Base-by-base conservation (phyloP, 2,329 filamentous ascomycete genomes). In the Alternaria consortialis region DNA sequence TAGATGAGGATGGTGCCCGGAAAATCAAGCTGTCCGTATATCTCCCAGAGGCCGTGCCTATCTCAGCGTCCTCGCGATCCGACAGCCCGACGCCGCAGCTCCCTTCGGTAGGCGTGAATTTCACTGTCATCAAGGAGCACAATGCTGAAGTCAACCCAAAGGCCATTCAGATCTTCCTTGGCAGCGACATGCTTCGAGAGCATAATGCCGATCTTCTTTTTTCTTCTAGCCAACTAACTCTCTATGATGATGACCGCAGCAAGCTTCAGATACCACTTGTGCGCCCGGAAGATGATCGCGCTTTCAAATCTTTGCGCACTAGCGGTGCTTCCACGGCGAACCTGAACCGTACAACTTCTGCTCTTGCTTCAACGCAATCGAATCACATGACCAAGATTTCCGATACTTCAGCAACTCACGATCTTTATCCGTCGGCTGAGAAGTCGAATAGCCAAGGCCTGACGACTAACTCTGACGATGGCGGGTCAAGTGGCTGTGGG, bases 191-290 rank as follows among this genome's bases (percentile, higher is more conserved):
- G 13, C 84, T 99, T 58, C 88, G 94, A 64, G 85, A 90, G 9
- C 92, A 97, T 74, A 97, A 91, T 67, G 94, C 93, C 25, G 95
- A 98, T 76, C 86, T 99, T 11, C 81, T 98, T 23, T 92, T 99
- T 71, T 98, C 95, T 0, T 92, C 94, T 66, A 97, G 97, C 73
- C 90, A 91, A 65, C 88, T 99, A 83, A 91, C 91, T 0, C 83
- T 98, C 29, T 94, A 93, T 68, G 92, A 96, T 69, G 91, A 93
- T 73, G 92, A 97, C 60, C 87, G 91, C 46, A 93, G 91, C 76
- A 95, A 94, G 73, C 83, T 98, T 12, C 93, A 92, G 15, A 90
- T 99, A 34, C 95, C 95, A 2, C 91, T 99, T 67, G 93, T 97
- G 40, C 88, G 95, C 29, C 95, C 95, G 0, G 95, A 98, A 77